A percentile compares a stretch with the other conserved stretches of the same genome.
These are phyloP conservation scores for Dendryphion nanum DNA, from an alignment of 2,329 filamentous ascomycete genomes.

Conservation along the genomic window DNA sequence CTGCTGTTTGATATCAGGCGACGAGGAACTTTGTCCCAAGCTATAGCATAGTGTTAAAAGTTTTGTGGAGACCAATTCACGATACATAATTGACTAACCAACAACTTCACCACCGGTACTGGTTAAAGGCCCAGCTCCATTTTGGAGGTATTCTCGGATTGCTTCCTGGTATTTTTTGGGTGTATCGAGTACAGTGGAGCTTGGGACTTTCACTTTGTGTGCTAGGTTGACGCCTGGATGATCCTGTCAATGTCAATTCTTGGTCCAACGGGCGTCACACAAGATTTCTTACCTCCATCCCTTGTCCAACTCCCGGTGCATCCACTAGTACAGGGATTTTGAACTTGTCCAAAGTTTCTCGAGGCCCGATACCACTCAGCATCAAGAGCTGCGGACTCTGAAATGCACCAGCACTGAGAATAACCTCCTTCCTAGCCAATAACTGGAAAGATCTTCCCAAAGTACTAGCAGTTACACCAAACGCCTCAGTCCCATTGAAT, in stretches of 20 bases:
- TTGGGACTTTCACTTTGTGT: conserved; percentile 9
- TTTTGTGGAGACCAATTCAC: background rate
- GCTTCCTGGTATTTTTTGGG: conserved; percentile 10
- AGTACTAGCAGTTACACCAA: conserved; percentile 10
- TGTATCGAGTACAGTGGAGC: conserved; percentile 10
- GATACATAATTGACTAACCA: conserved; percentile 4
- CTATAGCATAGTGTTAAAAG: conserved; percentile 1
- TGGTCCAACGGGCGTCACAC: background rate
- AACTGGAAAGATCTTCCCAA: conserved; percentile 9
- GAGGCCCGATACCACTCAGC: conserved; percentile 39
- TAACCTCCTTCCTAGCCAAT: conserved; percentile 26
- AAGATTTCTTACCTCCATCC: conserved; percentile 13
- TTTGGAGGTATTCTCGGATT: conserved; percentile 4
- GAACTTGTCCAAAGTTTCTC: conserved; percentile 16
- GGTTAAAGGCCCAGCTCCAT: conserved; percentile 11
- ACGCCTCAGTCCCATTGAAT: conserved; percentile 14
- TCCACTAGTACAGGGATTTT: conserved; percentile 19
- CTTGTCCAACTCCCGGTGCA: conserved; percentile 21
- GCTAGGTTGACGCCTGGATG: conserved; percentile 21
- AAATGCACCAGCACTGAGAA: conserved; percentile 34
- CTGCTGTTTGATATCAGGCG: conserved; percentile 20
- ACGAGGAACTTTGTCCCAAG: conserved; percentile 20
- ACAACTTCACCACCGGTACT: conserved; percentile 15
- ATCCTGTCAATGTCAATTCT: conserved; percentile 12
- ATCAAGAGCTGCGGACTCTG: conserved; percentile 40